Evolutionary conservation across 805 yeast genomes (phyloP).

Genomic region (Saturnispora bothae): DNA sequence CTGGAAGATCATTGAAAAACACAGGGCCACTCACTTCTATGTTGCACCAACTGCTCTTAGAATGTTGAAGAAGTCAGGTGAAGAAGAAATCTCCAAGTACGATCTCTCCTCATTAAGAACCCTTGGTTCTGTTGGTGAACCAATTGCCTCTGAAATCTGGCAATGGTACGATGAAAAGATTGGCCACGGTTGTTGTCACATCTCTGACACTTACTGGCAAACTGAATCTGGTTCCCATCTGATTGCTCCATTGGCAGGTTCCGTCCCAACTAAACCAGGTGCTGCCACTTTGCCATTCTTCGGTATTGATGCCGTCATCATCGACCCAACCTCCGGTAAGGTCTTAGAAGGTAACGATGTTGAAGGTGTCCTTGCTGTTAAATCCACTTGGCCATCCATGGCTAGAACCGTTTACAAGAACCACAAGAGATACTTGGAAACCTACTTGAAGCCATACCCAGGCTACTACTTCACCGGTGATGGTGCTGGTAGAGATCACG

Average conservation of each 20-base stretch:
- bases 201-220: slow-evolving; percentile 97
- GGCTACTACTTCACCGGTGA: slow-evolving; percentile 96
- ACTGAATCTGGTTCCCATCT: slow-evolving; percentile 96
- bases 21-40: slow-evolving; percentile 90
- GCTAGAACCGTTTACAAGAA: slow-evolving; percentile 91
- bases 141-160: slow-evolving; percentile 97
- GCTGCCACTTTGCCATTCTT: slow-evolving; percentile 95
- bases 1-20: slow-evolving; percentile 91
- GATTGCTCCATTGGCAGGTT: slow-evolving; percentile 91
- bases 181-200: slow-evolving; percentile 82
- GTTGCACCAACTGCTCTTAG: slow-evolving; percentile 98
- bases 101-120: slow-evolving; percentile 83
- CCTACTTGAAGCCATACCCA: slow-evolving; percentile 87
- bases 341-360: slow-evolving; percentile 81
- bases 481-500: slow-evolving; percentile 95
- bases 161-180: slow-evolving; percentile 93
- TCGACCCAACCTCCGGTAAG: slow-evolving; percentile 87
- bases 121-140: slow-evolving; percentile 97
- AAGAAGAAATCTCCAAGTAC: slow-evolving; percentile 65
- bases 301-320: slow-evolving; percentile 82
- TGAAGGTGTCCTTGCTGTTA: slow-evolving; percentile 91
- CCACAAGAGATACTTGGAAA: slow-evolving; percentile 77
- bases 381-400: slow-evolving; percentile 96
- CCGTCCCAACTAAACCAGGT: slow-evolving; percentile 92
- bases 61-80: slow-evolving; percentile 75